These are phyloP conservation scores for Trichoderma koningiopsis DNA, from an alignment of 2,329 filamentous ascomycete species.

Conservation along the genomic window DNA sequence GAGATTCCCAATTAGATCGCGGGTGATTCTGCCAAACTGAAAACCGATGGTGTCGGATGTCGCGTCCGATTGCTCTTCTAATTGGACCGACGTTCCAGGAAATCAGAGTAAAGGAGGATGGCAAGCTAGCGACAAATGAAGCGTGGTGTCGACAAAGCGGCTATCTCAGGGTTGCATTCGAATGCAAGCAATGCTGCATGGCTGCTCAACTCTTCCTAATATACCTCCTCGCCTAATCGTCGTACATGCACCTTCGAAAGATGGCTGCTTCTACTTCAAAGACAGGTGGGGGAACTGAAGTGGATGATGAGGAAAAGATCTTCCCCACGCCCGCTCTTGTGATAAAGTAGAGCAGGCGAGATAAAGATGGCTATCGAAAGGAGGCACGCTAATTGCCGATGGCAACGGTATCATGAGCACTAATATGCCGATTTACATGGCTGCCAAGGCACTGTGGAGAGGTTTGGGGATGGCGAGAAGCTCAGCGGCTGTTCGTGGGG, in stretches of 20 bases:
- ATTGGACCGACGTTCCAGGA: neutral
- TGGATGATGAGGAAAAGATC: neutral
- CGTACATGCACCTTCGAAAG: neutral
- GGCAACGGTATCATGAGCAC: slow-evolving; percentile 12
- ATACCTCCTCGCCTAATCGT: neutral
- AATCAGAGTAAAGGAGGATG: neutral
- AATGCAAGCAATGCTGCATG: slow-evolving; percentile 1
- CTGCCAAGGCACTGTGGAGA: slow-evolving; percentile 1
- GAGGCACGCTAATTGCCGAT: slow-evolving; percentile 10
- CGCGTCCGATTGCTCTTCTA: neutral
- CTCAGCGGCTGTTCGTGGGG: slow-evolving; percentile 6
- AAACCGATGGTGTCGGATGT: neutral
- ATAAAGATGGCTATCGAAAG: neutral
- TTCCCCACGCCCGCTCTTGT: neutral
- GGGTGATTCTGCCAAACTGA: neutral
- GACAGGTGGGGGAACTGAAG: slow-evolving; percentile 10
- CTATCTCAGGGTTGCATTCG: slow-evolving; percentile 17
- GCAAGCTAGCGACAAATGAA: neutral
- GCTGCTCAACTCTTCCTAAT: slow-evolving; percentile 6
- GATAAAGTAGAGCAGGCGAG: neutral
- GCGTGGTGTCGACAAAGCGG: neutral
- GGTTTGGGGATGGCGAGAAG: slow-evolving; percentile 7
- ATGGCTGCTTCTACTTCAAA: neutral
- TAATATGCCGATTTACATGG: slow-evolving; percentile 10
- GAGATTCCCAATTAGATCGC: neutral